Evolutionary conservation across 169 alveolate species (phyloP), one percentile per base, ranked within the genome.

Genomic region (Eimeria sp.): DNA sequence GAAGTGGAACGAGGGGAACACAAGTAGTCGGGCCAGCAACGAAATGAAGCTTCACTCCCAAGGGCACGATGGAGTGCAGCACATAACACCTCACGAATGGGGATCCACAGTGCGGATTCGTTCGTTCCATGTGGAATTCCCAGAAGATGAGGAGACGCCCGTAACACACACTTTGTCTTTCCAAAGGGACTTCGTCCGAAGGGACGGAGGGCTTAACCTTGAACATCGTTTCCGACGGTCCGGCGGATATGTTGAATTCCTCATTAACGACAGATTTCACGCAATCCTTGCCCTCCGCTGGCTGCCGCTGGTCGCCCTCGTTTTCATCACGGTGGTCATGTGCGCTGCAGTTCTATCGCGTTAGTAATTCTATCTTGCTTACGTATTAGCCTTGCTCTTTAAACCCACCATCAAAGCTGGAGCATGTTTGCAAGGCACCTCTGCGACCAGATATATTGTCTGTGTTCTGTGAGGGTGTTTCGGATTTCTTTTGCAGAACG

Each of bases 231-330:
- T 87, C 18, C 72, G 93, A 75, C 93, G 93, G 67, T 87, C 93
- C 5, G 93, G 93, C 5, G 93, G 96, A 20, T 93, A 93, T 63
- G 70, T 93, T 18, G 96, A 93, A 27, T 83, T 93, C 25, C 91
- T 93, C 76, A 43, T 93, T 22, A 93, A 93, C 88, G 96, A 93
- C 67, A 63, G 96, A 45, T 93, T 93, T 30, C 96, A 93, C 89
- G 96, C 80, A 45, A 80, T 93, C 51, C 96, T 93, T 72, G 70
- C 96, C 88, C 82, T 93, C 70, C 89, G 91, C 43, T 93, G 96
- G 96, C 72, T 88, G 45, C 94, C 90, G 40, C 94, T 93, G 14
- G 96, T 93, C 43, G 78, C 90, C 89, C 96, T 93, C 89, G 96
- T 93, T 34, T 83, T 93, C 67, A 61, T 76, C 87, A 88, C 90